These are phyloP conservation scores for Halophytophthora batemanensis DNA, from an alignment of 352 stramenopile genomes.

Conservation along the genomic window DNA sequence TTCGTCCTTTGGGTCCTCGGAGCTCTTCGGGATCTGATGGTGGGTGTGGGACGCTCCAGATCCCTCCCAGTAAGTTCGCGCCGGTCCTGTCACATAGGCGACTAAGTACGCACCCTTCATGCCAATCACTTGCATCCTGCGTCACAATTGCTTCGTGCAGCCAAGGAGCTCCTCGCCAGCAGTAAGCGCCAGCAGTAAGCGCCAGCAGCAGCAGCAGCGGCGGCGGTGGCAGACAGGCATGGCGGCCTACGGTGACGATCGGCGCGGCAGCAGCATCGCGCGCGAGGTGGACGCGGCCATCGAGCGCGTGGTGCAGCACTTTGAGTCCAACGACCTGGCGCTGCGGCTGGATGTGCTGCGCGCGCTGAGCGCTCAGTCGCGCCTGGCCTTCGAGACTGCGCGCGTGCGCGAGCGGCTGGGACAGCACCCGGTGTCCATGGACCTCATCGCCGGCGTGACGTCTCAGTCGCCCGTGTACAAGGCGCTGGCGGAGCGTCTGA, in stretches of 20 bases:
- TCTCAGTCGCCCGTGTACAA: slow-evolving; percentile 48
- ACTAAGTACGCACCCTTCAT: too few species aligned
- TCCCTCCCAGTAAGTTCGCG: too few species aligned
- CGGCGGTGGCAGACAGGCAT: slow-evolving; percentile 4
- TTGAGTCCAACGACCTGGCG: slow-evolving; percentile 65
- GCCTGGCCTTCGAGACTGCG: slow-evolving; percentile 67
- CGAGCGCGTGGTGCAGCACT: slow-evolving; percentile 69
- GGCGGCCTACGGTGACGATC: slow-evolving; percentile 36
- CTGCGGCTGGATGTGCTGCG: slow-evolving; percentile 69
- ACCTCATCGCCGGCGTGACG: slow-evolving; percentile 51
- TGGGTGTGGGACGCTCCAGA: too few species aligned
- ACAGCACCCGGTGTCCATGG: slow-evolving; percentile 59
- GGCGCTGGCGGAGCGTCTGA: slow-evolving; percentile 33
- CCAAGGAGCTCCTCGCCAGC: too few species aligned
- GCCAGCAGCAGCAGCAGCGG: too few species aligned
- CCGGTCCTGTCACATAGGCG: too few species aligned
- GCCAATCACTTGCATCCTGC: too few species aligned
- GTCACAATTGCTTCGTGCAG: too few species aligned
- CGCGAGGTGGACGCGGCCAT: slow-evolving; percentile 58
- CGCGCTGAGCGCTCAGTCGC: slow-evolving; percentile 49
- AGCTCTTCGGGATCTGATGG: slow-evolving; percentile 8
- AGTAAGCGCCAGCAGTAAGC: too few species aligned
- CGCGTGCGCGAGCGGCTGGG: slow-evolving; percentile 53
- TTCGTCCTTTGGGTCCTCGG: slow-evolving; percentile 3
- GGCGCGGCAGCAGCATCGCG: slow-evolving; percentile 59